Evolutionary conservation across 352 stramenopile genomes (phyloP).

Genomic region (Pythium plurisporium): DNA sequence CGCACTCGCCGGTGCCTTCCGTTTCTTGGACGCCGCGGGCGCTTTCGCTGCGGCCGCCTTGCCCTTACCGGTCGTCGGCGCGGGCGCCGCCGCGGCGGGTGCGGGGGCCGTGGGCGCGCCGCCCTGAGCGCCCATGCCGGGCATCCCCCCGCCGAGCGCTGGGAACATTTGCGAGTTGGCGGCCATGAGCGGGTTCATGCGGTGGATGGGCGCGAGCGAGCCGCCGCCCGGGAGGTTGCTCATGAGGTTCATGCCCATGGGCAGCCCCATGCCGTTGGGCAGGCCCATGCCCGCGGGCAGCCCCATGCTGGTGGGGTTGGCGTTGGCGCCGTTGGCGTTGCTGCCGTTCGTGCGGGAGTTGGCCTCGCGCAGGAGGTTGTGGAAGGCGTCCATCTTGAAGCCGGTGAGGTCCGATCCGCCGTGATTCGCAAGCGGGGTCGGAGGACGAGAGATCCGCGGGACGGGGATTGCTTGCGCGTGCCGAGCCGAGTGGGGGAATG

Average conservation of each 20-base stretch:
- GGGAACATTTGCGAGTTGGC: constrained; percentile 64
- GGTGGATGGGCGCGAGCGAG: constrained; percentile 62
- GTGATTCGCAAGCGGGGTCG: constrained; percentile 9
- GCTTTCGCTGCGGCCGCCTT: constrained; percentile 47
- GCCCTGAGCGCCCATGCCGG: constrained; percentile 16
- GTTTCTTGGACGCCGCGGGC: constrained; percentile 59
- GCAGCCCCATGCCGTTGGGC: constrained; percentile 32
- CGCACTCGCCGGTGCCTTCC: constrained; percentile 46
- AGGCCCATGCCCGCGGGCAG: constrained; percentile 32
- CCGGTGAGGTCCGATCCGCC: background rate
- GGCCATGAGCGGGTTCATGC: constrained; percentile 69
- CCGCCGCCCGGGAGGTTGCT: constrained; percentile 35
- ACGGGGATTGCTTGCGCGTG: background rate
- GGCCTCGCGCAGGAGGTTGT: constrained; percentile 71
- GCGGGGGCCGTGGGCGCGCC: background rate
- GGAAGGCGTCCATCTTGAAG: constrained; percentile 63
- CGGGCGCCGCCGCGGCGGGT: background rate
- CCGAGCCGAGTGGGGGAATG: background rate
- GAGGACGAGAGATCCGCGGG: too few relatives aligned
- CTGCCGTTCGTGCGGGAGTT: constrained; percentile 41
- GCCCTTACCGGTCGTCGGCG: constrained; percentile 15
- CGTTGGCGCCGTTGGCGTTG: constrained; percentile 7
- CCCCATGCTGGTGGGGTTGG: constrained; percentile 1
- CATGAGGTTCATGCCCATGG: constrained; percentile 71
- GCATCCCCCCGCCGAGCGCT: constrained; percentile 23